Evolutionary conservation across 768 basidiomycete genomes (phyloP), one percentile per base, ranked within the genome.

Genomic region (Russula abietina): DNA sequence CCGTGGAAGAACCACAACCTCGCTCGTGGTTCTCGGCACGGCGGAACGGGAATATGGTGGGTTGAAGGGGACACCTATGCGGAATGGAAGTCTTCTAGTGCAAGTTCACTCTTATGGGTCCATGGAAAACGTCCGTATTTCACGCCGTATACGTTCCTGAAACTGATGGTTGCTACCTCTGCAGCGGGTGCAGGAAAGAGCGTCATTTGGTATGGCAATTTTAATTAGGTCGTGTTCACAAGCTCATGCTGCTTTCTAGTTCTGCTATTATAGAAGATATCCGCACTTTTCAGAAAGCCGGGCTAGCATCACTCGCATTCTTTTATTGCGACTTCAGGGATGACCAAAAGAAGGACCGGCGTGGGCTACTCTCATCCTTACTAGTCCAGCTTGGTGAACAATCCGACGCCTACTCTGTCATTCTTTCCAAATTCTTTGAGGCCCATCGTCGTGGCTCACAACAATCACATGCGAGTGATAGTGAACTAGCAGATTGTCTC

Each of bases 161-260:
- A 2, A 4, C 38, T 61, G 38, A 56, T 11, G 2, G 4, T 6
- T 26, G n/a, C 26, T 19, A 9, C 17, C 1, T 30, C 9, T 39
- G 22, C 24, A 56, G 60, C 60, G 26, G 60, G 53, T 10, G 43
- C 53, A 0, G 60, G 60, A 14, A 61, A 61, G 28, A 56, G 14
- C 9, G 22, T 61, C 14, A 38, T 61, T 9, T 49, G 33, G 60
- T 61, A 50, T 1, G 38, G 5, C 4, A 0, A 24, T 39, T 1
- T 11, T 32, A 0, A 19, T 8, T 45, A 3, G 19, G n/a, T 45
- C 19, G n/a, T 53, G 32, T 50, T 49, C 1, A 12, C 2, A 2
- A 11, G 33, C 33, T 33, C 12, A 33, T 33, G 33, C 11, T 33
- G 10, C 4, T 3, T 0, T 2, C 14, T 17, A 55, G 59, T n/a